phyloP scores from a whole-genome alignment of 2,329 filamentous ascomycete genomes.

The Cordyceps farinosa region DNA sequence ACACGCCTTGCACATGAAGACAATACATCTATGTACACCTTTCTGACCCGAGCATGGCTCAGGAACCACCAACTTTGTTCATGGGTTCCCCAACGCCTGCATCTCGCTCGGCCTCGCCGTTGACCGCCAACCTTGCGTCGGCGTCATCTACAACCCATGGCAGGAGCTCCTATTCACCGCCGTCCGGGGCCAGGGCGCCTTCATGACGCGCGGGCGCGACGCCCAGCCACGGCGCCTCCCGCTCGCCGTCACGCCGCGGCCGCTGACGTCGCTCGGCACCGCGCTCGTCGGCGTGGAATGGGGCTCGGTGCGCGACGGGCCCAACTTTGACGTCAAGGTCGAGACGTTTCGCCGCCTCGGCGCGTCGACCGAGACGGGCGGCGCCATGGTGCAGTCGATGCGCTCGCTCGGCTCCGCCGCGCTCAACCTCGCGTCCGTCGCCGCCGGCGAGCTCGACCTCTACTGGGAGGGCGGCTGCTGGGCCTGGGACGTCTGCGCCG shows the following conservation, averaged over 20 bases:
- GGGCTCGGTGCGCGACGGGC: constrained; percentile 64
- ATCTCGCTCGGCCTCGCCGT: constrained; percentile 73
- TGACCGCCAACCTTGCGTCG: constrained; percentile 58
- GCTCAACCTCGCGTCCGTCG: constrained; percentile 70
- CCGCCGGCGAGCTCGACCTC: constrained; percentile 65
- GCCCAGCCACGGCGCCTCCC: constrained; percentile 33
- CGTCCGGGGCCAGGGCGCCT: constrained; percentile 65
- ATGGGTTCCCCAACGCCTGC: constrained; percentile 70
- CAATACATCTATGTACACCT: background rate
- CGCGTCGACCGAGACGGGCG: constrained; percentile 57
- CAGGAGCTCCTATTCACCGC: constrained; percentile 65
- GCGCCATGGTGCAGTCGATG: constrained; percentile 73
- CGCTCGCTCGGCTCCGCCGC: constrained; percentile 70
- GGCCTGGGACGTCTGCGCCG: constrained; percentile 82
- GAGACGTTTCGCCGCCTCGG: constrained; percentile 61
- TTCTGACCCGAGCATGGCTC: too few species aligned
- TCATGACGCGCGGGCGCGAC: constrained; percentile 45
- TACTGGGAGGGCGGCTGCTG: constrained; percentile 86
- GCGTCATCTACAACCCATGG: constrained; percentile 79
- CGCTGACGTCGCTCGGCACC: constrained; percentile 57
- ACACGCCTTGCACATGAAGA: background rate
- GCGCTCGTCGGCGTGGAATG: constrained; percentile 70
- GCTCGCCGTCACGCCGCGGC: constrained; percentile 45
- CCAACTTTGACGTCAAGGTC: constrained; percentile 67
- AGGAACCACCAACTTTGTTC: constrained; percentile 73